Conservation (phyloP, 148 eudicot genomes). For the Chenopodium suecicum region DNA sequence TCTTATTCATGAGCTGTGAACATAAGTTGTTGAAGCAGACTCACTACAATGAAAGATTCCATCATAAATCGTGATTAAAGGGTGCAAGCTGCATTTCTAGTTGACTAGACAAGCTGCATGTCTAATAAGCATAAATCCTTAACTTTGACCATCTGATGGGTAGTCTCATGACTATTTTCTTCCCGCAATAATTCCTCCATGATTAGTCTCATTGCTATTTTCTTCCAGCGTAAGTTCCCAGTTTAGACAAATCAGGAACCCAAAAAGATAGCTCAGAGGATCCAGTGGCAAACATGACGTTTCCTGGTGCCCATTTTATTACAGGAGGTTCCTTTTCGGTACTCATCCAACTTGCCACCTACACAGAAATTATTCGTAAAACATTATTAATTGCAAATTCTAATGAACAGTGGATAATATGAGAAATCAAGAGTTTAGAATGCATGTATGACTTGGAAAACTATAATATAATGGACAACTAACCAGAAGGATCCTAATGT, state of each 20-base stretch:
- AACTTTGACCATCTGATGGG: conserved; percentile 4
- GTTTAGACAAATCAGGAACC: conserved; percentile 90
- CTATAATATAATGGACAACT: no score
- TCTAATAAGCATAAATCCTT: background rate
- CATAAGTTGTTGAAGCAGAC: conserved; percentile 8
- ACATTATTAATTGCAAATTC: background rate
- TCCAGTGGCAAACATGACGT: conserved; percentile 90
- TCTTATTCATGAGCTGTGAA: background rate
- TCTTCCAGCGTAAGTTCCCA: conserved; percentile 78
- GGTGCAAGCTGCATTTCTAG: conserved; percentile 2
- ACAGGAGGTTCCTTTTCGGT: conserved; percentile 83
- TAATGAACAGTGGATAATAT: no score
- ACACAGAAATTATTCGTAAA: conserved; percentile 20
- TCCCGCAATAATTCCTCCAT: conserved; percentile 48
- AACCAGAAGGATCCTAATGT: no score
- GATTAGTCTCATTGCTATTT: conserved; percentile 38
- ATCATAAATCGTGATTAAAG: background rate
- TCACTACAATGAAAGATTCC: background rate
- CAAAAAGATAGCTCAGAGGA: conserved; percentile 87
- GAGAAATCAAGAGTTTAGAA: no score
- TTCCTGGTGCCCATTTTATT: conserved; percentile 91
- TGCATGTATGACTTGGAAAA: no score
- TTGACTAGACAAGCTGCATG: conserved; percentile 14
- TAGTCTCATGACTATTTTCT: conserved; percentile 47
- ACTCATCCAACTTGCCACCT: conserved; percentile 95